Base-by-base conservation (phyloP, 192 early-diverging fungal species). In the Chytriomyces sp. region DNA sequence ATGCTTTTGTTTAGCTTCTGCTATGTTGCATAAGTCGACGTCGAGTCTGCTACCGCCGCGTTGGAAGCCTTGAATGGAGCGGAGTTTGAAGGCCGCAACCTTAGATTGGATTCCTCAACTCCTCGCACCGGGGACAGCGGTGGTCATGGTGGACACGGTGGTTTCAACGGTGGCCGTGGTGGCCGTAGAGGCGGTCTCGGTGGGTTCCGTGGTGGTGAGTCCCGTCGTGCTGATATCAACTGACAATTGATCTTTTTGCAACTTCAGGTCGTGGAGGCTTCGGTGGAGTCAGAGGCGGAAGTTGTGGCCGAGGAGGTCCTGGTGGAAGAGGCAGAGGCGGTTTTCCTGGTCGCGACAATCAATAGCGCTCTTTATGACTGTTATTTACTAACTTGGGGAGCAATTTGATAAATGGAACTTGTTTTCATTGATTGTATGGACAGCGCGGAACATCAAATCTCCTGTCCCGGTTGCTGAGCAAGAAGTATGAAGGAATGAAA, bases 91-190 rank as follows among this genome's bases (percentile, higher is more conserved):
- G 94, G 93, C 56, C 93, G 96, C 77, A 82, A 77, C 64, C 80
- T 96, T 73, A 91, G 95, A 63, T 80, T 95, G 56, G 96, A 98
- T 81, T 98, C 89, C 81, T 90, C 91, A 58, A 76, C 63, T 31
- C 77, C 58, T 33, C 62, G 78, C 19, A 73, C 80, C 59, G 76
- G 76, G 36, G 37, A 41, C 73, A 62, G 76, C 22, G 74, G 62
- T 36, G 79, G 52, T 57, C 65, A 72, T 66, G 78, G 77, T 64
- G 64, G 83, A 30, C 44, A 70, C 37, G 78, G 83, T 62, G 44
- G 66, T 22, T 60, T 78, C 70, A 73, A 77, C 39, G 73, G 77
- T 26, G 64, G 79, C 58, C 70, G 80, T 53, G 70, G 71, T 73
- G 77, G 81, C 68, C 58, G 79, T 57, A 73, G 85, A 64, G 86